These are phyloP conservation scores for Paraphaeosphaeria minitans DNA, from an alignment of 2,329 filamentous ascomycete species.

Conservation along the genomic window DNA sequence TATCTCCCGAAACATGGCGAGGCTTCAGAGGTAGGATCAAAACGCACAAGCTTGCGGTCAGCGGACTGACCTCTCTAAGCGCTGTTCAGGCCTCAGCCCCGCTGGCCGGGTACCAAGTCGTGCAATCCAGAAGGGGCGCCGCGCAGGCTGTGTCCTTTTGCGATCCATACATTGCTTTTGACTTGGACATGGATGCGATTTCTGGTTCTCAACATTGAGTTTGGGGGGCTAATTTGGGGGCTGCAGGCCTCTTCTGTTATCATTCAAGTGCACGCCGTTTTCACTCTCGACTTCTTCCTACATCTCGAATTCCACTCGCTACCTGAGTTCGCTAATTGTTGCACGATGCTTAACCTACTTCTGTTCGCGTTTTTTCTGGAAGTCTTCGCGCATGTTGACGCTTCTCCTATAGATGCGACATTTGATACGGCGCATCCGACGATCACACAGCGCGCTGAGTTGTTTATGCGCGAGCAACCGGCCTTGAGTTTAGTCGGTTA, in stretches of 20 bases:
- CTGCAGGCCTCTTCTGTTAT: neutral
- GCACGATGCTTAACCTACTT: neutral
- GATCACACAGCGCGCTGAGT: constrained; percentile 10
- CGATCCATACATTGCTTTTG: neutral
- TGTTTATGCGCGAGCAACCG: neutral
- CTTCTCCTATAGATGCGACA: constrained; percentile 1
- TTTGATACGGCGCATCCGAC: neutral
- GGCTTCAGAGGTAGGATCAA: neutral
- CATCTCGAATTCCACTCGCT: neutral
- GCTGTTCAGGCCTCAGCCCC: constrained; percentile 1
- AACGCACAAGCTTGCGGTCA: neutral
- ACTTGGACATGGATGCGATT: constrained; percentile 2
- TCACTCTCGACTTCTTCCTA: neutral
- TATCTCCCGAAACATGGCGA: neutral
- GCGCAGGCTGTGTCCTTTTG: neutral
- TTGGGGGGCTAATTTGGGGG: constrained; percentile 3
- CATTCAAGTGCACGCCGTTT: neutral
- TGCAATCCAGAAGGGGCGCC: neutral
- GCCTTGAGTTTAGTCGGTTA: neutral
- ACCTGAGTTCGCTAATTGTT: neutral
- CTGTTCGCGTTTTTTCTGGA: constrained; percentile 6
- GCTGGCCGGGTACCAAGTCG: neutral
- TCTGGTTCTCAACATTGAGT: neutral
- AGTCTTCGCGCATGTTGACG: neutral
- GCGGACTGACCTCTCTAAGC: neutral